Conservation (phyloP, 306 rosid genomes). For the Castanospermum australe region DNA sequence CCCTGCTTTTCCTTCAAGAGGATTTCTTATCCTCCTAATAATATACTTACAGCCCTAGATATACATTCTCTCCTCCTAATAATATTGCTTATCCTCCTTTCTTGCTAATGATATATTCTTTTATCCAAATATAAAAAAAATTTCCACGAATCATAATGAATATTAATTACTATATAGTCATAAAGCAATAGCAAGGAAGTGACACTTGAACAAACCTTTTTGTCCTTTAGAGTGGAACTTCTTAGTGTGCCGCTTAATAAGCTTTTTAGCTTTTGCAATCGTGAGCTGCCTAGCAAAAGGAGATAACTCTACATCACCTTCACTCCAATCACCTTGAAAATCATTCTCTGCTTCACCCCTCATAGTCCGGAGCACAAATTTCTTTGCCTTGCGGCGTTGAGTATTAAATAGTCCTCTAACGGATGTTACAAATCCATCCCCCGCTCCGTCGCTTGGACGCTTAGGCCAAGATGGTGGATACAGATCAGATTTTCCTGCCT, state of each 20-base stretch:
- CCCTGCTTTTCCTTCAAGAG: background rate
- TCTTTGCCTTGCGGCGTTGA: conserved; percentile 93
- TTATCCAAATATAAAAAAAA: background rate
- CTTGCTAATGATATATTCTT: background rate
- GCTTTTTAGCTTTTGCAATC: conserved; percentile 74
- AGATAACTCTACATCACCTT: conserved; percentile 60
- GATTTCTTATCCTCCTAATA: background rate
- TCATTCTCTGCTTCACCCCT: conserved; percentile 83
- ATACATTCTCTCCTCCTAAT: background rate
- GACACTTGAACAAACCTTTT: conserved; percentile 58
- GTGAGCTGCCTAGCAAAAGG: conserved; percentile 93
- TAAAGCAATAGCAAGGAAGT: background rate
- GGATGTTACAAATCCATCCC: conserved; percentile 96
- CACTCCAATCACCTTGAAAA: conserved; percentile 70
- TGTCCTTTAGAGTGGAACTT: conserved; percentile 60
- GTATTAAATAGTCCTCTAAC: conserved; percentile 74
- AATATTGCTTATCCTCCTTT: too few species aligned
- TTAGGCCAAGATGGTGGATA: conserved; percentile 65
- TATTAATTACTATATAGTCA: background rate
- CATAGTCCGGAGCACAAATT: conserved; percentile 75
- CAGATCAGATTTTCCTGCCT: conserved; percentile 66
- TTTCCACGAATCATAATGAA: background rate
- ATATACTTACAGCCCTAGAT: background rate
- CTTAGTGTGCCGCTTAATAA: conserved; percentile 68
- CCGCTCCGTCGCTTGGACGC: conserved; percentile 94